phyloP scores from a whole-genome alignment of 768 basidiomycete genomes.

The Mycena latifolia region DNA sequence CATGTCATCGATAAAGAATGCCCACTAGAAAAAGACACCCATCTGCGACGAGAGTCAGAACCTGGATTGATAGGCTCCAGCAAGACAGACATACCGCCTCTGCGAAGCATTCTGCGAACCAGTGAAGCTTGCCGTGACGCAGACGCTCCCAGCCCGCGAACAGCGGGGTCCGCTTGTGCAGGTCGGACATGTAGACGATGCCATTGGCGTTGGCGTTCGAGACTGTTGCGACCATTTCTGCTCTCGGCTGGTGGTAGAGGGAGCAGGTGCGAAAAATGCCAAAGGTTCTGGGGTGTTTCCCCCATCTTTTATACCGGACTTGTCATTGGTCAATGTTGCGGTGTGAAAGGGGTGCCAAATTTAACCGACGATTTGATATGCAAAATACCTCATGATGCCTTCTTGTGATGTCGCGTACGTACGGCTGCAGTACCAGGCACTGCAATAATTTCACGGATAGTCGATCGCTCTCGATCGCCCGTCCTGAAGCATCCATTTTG shows the following conservation, averaged over 20 bases:
- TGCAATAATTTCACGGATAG: too few relatives aligned
- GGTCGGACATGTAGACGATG: constrained; percentile 22
- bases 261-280: neutral
- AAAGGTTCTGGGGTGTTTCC: neutral
- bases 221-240: constrained; percentile 22
- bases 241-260: neutral
- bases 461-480: too few relatives aligned
- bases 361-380: neutral
- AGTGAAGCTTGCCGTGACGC: constrained; percentile 53
- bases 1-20: constrained; percentile 58
- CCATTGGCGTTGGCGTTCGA: constrained; percentile 13
- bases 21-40: constrained; percentile 69
- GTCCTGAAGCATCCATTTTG: too few relatives aligned
- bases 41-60: constrained; percentile 48
- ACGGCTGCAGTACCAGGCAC: too few relatives aligned
- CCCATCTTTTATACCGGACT: constrained; percentile 1
- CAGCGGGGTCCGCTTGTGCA: neutral
- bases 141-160: constrained; percentile 29
- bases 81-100: constrained; percentile 59
- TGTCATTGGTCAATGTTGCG: too few relatives aligned
- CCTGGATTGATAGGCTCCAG: constrained; percentile 1
- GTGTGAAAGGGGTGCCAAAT: neutral
- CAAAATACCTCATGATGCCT: neutral
- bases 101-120: constrained; percentile 70
- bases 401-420: neutral